Percentiles rank a stretch among this genome's conserved stretches.
These are phyloP conservation scores for Aspergillus awamori DNA, from an alignment of 2,329 filamentous ascomycete genomes.

Conservation along the genomic window DNA sequence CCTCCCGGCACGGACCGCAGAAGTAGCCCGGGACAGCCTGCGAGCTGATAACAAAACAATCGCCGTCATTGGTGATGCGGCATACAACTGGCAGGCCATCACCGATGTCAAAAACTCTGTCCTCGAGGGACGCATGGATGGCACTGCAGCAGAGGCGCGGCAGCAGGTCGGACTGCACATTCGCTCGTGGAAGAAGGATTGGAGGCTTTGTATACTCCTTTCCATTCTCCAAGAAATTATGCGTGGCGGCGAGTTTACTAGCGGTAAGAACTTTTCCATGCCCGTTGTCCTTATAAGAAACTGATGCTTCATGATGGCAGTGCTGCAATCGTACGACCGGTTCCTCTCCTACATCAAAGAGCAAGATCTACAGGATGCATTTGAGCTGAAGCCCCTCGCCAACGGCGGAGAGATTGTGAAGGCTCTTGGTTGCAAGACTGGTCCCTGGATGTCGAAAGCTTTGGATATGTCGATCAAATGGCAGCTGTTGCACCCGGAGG, in stretches of 20 bases:
- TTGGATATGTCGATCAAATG: conserved; percentile 80
- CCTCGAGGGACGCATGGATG: conserved; percentile 28
- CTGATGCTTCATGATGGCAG: conserved; percentile 30
- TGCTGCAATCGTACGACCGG: conserved; percentile 54
- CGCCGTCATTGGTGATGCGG: conserved; percentile 66
- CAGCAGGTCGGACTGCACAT: conserved; percentile 41
- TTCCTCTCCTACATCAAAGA: conserved; percentile 58
- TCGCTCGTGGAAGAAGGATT: conserved; percentile 42
- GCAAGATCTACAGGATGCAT: conserved; percentile 53
- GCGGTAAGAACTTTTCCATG: conserved; percentile 35
- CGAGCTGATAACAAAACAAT: conserved; percentile 76
- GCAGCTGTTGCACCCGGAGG: conserved; percentile 79
- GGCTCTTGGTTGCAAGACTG: conserved; percentile 65
- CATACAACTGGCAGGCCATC: conserved; percentile 67
- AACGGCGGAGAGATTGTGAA: conserved; percentile 75
- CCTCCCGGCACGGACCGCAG: conserved; percentile 61
- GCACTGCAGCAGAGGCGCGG: conserved; percentile 38
- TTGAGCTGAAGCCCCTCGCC: conserved; percentile 65
- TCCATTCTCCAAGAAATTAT: conserved; percentile 46
- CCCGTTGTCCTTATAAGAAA: not conserved
- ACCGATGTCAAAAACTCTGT: conserved; percentile 56
- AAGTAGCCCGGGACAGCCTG: conserved; percentile 75
- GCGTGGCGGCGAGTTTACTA: conserved; percentile 31
- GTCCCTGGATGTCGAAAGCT: conserved; percentile 81
- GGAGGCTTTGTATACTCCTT: conserved; percentile 44